Conservation (phyloP, 164 flowering plant genomes). For the Brasenia schreberi region DNA sequence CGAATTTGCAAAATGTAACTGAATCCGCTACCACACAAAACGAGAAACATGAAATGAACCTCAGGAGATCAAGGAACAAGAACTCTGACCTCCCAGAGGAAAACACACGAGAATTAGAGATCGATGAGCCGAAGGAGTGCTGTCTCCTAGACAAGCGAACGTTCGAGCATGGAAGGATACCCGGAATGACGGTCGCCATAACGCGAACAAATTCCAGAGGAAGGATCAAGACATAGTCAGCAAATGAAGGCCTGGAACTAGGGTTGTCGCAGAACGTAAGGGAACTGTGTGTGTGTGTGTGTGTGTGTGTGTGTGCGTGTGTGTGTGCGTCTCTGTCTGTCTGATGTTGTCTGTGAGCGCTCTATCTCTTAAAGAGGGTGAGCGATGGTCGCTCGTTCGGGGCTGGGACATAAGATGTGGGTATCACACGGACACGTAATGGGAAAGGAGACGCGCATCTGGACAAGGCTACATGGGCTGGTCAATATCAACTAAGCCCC, state of each 20-base stretch:
- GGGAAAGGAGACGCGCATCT: too few species aligned
- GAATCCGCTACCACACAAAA: neutral
- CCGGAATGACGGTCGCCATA: slow-evolving; percentile 38
- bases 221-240: neutral
- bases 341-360: neutral
- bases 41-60: neutral
- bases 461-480: too few species aligned
- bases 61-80: neutral
- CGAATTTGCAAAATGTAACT: too few species aligned
- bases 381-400: too few species aligned
- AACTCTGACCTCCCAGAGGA: slow-evolving; percentile 25
- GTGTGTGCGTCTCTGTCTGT: neutral
- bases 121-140: slow-evolving; percentile 7
- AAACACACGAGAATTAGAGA: slow-evolving; percentile 7
- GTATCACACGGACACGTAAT: too few species aligned
- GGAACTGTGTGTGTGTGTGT: too few species aligned
- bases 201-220: neutral
- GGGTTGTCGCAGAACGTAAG: neutral
- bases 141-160: slow-evolving; percentile 7
- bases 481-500: too few species aligned
- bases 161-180: slow-evolving; percentile 23
- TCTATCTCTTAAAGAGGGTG: too few species aligned
- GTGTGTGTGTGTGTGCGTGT: too few species aligned
- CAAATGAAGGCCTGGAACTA: neutral
- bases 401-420: too few species aligned